A percentile compares a stretch with the other conserved stretches of the same genome.
Evolutionary conservation across 352 stramenopile species (phyloP).

Genomic region (Phytophthora crassamura): DNA sequence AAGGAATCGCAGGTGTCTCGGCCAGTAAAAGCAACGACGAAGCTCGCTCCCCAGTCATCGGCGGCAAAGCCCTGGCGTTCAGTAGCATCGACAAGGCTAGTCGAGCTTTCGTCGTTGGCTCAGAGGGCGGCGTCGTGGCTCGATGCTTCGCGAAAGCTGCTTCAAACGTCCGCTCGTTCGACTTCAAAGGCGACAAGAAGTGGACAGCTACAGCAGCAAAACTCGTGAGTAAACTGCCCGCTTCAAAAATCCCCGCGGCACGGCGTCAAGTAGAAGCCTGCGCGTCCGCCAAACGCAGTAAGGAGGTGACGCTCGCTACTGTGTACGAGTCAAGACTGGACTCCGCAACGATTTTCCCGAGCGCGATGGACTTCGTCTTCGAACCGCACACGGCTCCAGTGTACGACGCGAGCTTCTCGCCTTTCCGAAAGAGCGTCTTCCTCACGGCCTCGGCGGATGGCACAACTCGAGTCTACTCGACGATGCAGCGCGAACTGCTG

Average conservation of each 20-base stretch:
- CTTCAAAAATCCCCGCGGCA: constrained; percentile 50
- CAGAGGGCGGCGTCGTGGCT: constrained; percentile 70
- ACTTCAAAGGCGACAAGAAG: constrained; percentile 84
- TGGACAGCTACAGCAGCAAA: constrained; percentile 74
- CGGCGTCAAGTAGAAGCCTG: constrained; percentile 74
- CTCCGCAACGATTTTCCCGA: constrained; percentile 60
- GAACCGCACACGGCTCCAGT: constrained; percentile 77
- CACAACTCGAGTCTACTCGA: constrained; percentile 79
- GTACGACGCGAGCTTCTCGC: constrained; percentile 82
- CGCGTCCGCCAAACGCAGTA: constrained; percentile 64
- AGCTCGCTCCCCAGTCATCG: constrained; percentile 43
- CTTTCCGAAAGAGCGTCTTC: constrained; percentile 86
- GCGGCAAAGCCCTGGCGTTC: constrained; percentile 73
- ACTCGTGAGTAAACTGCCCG: constrained; percentile 65
- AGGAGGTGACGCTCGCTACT: constrained; percentile 70
- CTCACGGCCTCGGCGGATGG: constrained; percentile 83
- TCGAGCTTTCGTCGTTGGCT: constrained; percentile 76
- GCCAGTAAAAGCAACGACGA: constrained; percentile 17
- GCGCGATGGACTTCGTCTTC: constrained; percentile 80
- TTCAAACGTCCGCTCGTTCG: constrained; percentile 47
- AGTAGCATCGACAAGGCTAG: constrained; percentile 72
- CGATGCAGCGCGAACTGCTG: constrained; percentile 65
- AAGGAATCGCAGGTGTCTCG: constrained; percentile 4
- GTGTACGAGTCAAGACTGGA: constrained; percentile 84
- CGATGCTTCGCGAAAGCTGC: constrained; percentile 68